phyloP scores from a whole-genome alignment of 495 filamentous ascomycete species.

The Aspergillus incahuasiensis region DNA sequence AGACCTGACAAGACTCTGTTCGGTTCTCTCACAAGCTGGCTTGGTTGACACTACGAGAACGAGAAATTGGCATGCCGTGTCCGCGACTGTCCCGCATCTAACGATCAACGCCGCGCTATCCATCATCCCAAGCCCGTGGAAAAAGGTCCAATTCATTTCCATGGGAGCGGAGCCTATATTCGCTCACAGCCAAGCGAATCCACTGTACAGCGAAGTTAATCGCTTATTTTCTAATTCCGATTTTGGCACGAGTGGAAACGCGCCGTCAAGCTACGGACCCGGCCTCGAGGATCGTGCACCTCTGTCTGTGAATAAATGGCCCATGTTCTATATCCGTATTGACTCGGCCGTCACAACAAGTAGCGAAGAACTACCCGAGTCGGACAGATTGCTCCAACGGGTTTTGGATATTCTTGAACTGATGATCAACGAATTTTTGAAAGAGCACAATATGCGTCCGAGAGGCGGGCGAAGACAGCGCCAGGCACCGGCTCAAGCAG shows the following conservation, averaged over 20 bases:
- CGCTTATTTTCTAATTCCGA: conserved; percentile 68
- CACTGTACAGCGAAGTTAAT: conserved; percentile 78
- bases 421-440: conserved; percentile 63
- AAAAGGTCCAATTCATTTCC: conserved; percentile 73
- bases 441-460: conserved; percentile 60
- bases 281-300: conserved; percentile 18
- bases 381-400: conserved; percentile 42
- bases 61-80: conserved; percentile 62
- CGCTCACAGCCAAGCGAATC: conserved; percentile 48
- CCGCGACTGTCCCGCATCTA: conserved; percentile 56
- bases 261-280: neutral
- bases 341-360: conserved; percentile 18
- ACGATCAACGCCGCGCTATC: conserved; percentile 66
- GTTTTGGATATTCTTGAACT: conserved; percentile 59
- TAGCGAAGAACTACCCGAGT: conserved; percentile 31
- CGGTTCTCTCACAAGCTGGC: conserved; percentile 60
- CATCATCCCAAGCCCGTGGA: conserved; percentile 62
- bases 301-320: conserved; percentile 76
- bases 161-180: conserved; percentile 60
- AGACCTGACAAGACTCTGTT: conserved; percentile 37
- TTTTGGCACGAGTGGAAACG: conserved; percentile 60
- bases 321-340: conserved; percentile 87
- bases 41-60: conserved; percentile 49
- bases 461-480: conserved; percentile 22
- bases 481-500: neutral